Evolutionary conservation across 1,139 yeast genomes (phyloP).

Genomic region (Saccharomyces hybrid): DNA sequence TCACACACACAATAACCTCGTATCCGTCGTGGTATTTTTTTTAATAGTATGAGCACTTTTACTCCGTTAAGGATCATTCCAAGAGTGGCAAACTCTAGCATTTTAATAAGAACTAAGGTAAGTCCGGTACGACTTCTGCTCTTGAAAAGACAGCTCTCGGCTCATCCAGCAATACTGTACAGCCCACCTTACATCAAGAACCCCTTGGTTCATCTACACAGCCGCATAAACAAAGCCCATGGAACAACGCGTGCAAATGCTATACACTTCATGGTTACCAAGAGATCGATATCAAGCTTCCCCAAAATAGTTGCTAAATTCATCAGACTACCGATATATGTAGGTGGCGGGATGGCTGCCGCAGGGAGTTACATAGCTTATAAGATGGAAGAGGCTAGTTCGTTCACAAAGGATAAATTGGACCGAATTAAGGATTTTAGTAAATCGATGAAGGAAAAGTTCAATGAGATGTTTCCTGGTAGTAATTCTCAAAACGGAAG

Average conservation of each 20-base stretch:
- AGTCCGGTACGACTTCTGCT: not conserved
- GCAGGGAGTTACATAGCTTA: constrained; percentile 90
- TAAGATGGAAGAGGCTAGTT: constrained; percentile 81
- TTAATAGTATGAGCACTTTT: not conserved
- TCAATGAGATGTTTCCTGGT: constrained; percentile 19
- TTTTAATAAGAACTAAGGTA: not conserved
- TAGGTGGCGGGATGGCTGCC: constrained; percentile 90
- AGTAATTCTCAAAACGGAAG: constrained; percentile 27
- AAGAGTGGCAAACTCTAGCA: not conserved
- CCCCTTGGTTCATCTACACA: not conserved
- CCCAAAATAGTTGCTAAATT: constrained; percentile 52
- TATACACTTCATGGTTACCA: constrained; percentile 8
- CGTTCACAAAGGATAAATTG: constrained; percentile 60
- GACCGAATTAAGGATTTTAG: constrained; percentile 54
- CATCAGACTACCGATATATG: constrained; percentile 63
- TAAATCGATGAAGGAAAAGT: constrained; percentile 25
- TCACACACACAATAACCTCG: not conserved
- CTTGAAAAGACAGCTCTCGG: not conserved
- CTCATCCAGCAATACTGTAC: not conserved
- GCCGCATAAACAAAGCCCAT: not conserved
- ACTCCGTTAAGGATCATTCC: not conserved
- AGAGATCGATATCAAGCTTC: constrained; percentile 33
- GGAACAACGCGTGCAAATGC: not conserved
- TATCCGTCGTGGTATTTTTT: no score
- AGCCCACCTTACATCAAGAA: not conserved